Evolutionary conservation across 371 early-diverging fungal species (phyloP).

Genomic region (Catenaria anguillulae): DNA sequence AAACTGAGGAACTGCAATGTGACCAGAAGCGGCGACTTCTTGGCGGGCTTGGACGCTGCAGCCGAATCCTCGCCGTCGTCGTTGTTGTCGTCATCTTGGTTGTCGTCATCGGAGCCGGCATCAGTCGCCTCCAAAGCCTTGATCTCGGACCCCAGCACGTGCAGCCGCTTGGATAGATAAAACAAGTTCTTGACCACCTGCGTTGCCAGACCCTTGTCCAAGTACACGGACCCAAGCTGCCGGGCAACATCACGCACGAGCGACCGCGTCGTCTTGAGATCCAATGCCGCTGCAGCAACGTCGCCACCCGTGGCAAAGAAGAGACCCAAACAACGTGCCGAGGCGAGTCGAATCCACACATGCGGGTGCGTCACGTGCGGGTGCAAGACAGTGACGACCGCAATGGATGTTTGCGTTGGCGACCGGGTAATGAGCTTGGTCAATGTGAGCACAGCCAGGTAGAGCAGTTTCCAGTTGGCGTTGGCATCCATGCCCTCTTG

Average conservation of each 20-base stretch:
- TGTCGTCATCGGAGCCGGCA: constrained; percentile 17
- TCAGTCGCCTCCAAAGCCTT: constrained; percentile 11
- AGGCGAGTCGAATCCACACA: constrained; percentile 64
- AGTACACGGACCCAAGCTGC: constrained; percentile 52
- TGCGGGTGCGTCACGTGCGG: constrained; percentile 65
- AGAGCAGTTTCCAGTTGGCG: constrained; percentile 50
- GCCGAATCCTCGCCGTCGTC: constrained; percentile 14
- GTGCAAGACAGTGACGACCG: constrained; percentile 35
- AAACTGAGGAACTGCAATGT: constrained; percentile 48
- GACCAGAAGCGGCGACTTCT: constrained; percentile 35
- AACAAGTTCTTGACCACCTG: constrained; percentile 87
- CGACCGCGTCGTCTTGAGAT: constrained; percentile 30
- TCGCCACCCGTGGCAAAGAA: constrained; percentile 52
- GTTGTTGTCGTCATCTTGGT: constrained; percentile 15
- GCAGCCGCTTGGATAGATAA: constrained; percentile 70
- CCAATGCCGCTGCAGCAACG: constrained; percentile 6
- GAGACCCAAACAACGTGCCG: constrained; percentile 55
- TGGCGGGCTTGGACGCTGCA: constrained; percentile 7
- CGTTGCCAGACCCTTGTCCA: constrained; percentile 63
- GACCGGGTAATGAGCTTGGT: constrained; percentile 16
- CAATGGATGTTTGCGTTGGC: constrained; percentile 12
- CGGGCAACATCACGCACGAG: constrained; percentile 43
- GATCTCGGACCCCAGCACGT: background rate
- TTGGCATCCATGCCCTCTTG: constrained; percentile 62
- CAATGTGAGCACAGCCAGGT: constrained; percentile 31